Evolutionary conservation across 163 green algal genomes (phyloP), one percentile per base, ranked within the genome.

Genomic region (Chlamydomonas reinhardtii): DNA sequence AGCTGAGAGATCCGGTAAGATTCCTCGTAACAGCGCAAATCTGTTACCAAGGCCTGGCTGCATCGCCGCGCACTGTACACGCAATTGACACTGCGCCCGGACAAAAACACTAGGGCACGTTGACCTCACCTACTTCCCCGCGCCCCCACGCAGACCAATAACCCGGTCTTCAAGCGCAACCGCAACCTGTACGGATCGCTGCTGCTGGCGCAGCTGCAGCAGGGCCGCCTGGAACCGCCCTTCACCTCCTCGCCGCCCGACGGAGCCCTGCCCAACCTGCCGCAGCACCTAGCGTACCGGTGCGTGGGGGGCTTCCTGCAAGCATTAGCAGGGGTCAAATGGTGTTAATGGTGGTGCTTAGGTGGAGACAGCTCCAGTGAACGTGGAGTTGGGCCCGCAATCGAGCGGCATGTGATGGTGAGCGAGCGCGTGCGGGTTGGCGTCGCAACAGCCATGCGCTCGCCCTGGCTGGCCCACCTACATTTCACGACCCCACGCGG

Each of bases 121-220:
- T n/a, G n/a, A n/a, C n/a, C 29, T 25, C 73, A n/a, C 15, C 19
- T 32, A 52, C 66, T 56, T 48, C 48, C 19, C 20, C 9, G n/a
- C 68, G 31, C 39, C 35, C 66, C 31, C 8, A 2, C 27, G 34
- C 65, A 87, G 84, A 89, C 84, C 5, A 75, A 16, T 73, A 94
- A 95, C 68, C 29, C 84, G 43, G 89, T 94, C 12, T 94, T 88
- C 88, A 95, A 95, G 81, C 88, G 87, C 22, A 95, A 96, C 64
- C 87, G 93, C 65, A 96, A 95, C 77, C 54, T 74, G 32, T 94
- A 93, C 25, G 89, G 86, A 4, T 71, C 70, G 37, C 88, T 96
- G 43, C 80, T 96, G 74, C 43, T 95, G 56, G 86, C 90, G 35
- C 92, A 95, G 83, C 84, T 96, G 43, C 88, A 84, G 17, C 37